Conservation (phyloP, 2,329 filamentous ascomycete genomes). For the Colletotrichum sp. region DNA sequence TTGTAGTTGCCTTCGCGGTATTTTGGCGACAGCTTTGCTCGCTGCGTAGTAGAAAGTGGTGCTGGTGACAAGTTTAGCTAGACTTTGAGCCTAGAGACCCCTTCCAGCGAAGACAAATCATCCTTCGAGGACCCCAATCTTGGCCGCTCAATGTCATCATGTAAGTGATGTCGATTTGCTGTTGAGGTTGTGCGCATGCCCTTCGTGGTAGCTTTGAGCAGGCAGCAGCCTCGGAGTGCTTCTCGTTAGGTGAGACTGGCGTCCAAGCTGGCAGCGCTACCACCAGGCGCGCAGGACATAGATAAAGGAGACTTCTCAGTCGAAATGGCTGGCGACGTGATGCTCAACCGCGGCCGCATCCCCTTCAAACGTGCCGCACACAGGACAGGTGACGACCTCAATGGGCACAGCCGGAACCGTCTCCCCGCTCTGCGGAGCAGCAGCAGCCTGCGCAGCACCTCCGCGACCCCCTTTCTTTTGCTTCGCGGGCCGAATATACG, state of each 20-base stretch:
- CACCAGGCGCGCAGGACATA: fast-evolving
- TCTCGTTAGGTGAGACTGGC: background rate
- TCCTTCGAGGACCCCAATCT: too few relatives aligned
- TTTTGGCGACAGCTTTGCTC: background rate
- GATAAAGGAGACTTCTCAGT: background rate
- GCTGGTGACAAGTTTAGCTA: background rate
- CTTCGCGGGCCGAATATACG: slow-evolving; percentile 47
- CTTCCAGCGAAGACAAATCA: background rate
- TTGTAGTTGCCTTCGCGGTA: background rate
- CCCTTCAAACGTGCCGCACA: slow-evolving; percentile 70
- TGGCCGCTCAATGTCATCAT: too few relatives aligned
- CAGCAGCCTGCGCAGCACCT: background rate
- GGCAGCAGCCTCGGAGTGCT: background rate
- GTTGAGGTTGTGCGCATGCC: background rate
- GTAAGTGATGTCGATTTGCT: fast-evolving
- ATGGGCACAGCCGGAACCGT: background rate
- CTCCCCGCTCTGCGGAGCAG: background rate
- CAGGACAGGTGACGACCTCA: slow-evolving; percentile 57
- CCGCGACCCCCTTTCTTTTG: background rate
- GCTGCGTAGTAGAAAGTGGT: background rate
- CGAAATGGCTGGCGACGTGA: slow-evolving; percentile 68
- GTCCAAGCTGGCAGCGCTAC: fast-evolving
- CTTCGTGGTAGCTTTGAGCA: fast-evolving
- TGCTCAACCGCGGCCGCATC: slow-evolving; percentile 72
- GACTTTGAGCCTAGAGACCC: background rate